Evolutionary conservation across 2,329 filamentous ascomycete species (phyloP).

Genomic region (Curvularia spicifera): DNA sequence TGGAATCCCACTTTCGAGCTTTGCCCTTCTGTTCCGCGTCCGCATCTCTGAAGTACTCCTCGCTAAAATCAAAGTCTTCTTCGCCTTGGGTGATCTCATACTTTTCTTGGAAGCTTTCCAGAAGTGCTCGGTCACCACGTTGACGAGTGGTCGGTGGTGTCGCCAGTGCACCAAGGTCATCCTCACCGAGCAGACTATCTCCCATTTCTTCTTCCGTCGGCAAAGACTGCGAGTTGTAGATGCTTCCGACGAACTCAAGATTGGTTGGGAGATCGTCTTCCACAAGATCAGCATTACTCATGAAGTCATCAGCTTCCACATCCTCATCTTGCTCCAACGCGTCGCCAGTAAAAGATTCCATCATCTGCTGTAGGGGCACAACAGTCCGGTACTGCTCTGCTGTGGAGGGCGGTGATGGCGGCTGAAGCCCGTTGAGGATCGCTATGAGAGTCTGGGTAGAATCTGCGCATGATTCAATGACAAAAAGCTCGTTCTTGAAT

Average conservation of each 20-base stretch:
- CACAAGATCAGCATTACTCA: conserved; percentile 48
- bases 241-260: conserved; percentile 61
- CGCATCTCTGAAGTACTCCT: conserved; percentile 74
- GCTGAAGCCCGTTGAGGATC: conserved; percentile 78
- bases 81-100: conserved; percentile 62
- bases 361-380: conserved; percentile 83
- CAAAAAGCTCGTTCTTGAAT: conserved; percentile 81
- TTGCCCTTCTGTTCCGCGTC: conserved; percentile 67
- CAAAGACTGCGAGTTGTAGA: conserved; percentile 56
- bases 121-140: conserved; percentile 47
- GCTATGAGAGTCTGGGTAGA: conserved; percentile 91
- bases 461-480: conserved; percentile 94
- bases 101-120: conserved; percentile 61
- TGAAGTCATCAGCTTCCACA: conserved; percentile 56
- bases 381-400: conserved; percentile 87
- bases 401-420: conserved; percentile 81
- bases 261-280: conserved; percentile 51
- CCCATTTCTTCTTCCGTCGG: conserved; percentile 52
- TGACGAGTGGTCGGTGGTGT: conserved; percentile 40
- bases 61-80: conserved; percentile 73
- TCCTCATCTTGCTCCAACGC: conserved; percentile 71
- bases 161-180: conserved; percentile 47
- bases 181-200: conserved; percentile 51
- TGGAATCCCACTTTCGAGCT: conserved; percentile 81
- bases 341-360: conserved; percentile 88